Conservation (phyloP, 805 yeast genomes). For the Saccharomycopsis sp. region DNA sequence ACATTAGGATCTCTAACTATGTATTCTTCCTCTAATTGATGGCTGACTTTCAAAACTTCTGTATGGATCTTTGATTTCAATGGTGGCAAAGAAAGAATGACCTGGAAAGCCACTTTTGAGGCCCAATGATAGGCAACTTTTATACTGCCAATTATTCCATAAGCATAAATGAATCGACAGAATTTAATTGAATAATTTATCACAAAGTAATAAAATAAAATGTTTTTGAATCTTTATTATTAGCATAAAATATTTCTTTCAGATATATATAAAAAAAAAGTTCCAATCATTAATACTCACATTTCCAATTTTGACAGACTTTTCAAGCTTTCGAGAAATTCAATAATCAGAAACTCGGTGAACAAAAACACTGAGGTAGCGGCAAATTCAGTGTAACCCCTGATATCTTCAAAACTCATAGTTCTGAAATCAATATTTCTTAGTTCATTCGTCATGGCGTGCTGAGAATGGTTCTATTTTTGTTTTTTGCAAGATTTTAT, state of each 20-base stretch:
- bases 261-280: background rate
- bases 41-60: slow-evolving; percentile 46
- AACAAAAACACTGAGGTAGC: slow-evolving; percentile 1
- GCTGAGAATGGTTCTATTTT: no score
- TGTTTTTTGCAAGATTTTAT: no score
- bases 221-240: background rate
- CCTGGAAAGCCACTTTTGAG: slow-evolving; percentile 27
- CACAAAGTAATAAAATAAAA: slow-evolving; percentile 10
- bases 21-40: slow-evolving; percentile 47
- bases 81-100: slow-evolving; percentile 42
- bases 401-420: background rate
- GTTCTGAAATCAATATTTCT: background rate
- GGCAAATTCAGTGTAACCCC: no score
- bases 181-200: background rate
- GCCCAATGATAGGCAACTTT: slow-evolving; percentile 20
- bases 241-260: background rate
- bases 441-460: background rate
- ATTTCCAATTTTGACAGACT: slow-evolving; percentile 7
- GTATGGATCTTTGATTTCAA: slow-evolving; percentile 48
- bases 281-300: background rate
- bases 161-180: slow-evolving; percentile 24
- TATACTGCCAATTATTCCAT: slow-evolving; percentile 20
- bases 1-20: slow-evolving; percentile 46
- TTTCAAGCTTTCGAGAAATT: slow-evolving; percentile 4
- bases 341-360: slow-evolving; percentile 4